Conservation (phyloP, 345 rosid species). For the Acer negundo region DNA sequence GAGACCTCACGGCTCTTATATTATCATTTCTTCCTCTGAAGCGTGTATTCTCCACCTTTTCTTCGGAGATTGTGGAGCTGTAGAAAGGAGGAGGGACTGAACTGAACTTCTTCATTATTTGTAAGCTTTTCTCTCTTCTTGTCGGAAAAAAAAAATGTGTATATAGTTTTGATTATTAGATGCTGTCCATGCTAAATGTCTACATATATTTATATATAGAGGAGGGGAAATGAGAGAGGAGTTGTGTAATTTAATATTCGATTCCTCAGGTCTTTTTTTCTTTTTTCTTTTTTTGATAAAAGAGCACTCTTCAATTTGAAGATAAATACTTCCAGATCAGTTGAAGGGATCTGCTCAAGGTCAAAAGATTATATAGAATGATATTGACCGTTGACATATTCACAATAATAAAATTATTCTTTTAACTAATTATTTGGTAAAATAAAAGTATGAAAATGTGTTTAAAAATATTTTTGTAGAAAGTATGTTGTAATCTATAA, state of each 20-base stretch:
- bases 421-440: no score
- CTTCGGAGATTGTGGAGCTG: slow-evolving; percentile 16
- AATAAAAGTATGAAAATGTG: no score
- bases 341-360: background rate
- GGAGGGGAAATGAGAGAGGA: background rate
- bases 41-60: slow-evolving; percentile 11
- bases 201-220: background rate
- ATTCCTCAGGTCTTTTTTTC: background rate
- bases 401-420: background rate
- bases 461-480: no score
- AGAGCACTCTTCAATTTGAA: slow-evolving; percentile 8
- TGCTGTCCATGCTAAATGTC: background rate
- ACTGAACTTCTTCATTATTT: slow-evolving; percentile 31
- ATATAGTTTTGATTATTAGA: background rate
- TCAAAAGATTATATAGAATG: slow-evolving; percentile 6
- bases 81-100: slow-evolving; percentile 20
- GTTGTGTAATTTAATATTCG: background rate
- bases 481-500: no score
- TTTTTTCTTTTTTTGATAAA: background rate
- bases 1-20: background rate
- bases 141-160: background rate
- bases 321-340: background rate
- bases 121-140: background rate
- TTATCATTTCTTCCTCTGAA: slow-evolving; percentile 11
- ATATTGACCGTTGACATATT: background rate